Conservation (phyloP, 2,329 filamentous ascomycete genomes). For the Neodidymelliopsis sp. region DNA sequence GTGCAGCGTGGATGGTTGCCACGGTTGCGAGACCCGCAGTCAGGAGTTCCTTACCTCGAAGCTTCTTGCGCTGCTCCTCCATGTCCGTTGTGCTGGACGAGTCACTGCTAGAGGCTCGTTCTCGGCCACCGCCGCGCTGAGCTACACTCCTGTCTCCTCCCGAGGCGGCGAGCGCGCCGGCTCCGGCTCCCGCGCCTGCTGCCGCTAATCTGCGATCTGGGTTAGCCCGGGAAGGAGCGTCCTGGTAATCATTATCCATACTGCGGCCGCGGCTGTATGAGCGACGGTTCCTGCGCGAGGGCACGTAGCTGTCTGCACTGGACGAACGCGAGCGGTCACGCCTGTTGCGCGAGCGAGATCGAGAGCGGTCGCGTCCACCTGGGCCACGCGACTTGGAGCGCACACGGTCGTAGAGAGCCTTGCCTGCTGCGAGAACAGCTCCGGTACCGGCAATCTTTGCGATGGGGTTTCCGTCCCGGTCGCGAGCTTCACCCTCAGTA, state of each 20-base stretch:
- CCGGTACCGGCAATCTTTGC: conserved; percentile 58
- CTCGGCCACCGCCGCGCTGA: conserved; percentile 26
- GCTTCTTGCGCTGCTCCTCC: conserved; percentile 68
- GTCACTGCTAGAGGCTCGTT: conserved; percentile 35
- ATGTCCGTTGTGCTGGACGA: conserved; percentile 68
- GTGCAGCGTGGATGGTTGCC: conserved; percentile 73
- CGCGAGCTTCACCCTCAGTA: conserved; percentile 57
- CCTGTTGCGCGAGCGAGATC: conserved; percentile 54
- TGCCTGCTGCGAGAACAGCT: conserved; percentile 59
- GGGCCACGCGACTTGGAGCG: conserved; percentile 61
- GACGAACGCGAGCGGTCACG: conserved; percentile 54
- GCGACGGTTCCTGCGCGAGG: conserved; percentile 53
- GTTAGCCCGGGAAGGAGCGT: conserved; percentile 46
- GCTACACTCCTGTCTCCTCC: conserved; percentile 24
- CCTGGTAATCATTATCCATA: conserved; percentile 51
- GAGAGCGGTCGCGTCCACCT: conserved; percentile 52
- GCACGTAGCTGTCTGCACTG: conserved; percentile 60
- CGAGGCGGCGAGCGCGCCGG: conserved; percentile 43
- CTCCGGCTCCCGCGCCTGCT: conserved; percentile 44
- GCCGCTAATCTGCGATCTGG: conserved; percentile 49
- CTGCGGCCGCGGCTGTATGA: conserved; percentile 49
- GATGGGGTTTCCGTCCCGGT: conserved; percentile 58
- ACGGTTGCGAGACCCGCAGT: conserved; percentile 72
- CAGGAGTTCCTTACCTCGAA: conserved; percentile 70
- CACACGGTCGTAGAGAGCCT: conserved; percentile 62